A percentile compares a stretch with the other conserved stretches of the same genome.
phyloP scores from a whole-genome alignment of 1,284 basidiomycete genomes.

The Ustilago curta region DNA sequence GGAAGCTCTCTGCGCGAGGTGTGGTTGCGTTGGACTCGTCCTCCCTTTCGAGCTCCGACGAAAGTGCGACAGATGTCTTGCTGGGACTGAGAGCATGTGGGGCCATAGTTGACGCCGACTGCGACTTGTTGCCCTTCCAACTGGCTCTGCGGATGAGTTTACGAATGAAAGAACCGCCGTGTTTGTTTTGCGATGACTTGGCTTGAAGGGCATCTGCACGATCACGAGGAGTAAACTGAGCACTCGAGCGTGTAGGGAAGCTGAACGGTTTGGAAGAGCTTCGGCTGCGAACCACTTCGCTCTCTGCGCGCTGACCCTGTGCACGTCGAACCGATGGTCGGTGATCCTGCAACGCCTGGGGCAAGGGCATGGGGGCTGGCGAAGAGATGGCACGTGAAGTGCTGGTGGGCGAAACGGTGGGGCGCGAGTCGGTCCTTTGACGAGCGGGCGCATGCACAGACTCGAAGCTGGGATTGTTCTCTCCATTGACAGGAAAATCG shows the following conservation, averaged over 20 bases:
- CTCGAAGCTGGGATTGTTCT: constrained; percentile 29
- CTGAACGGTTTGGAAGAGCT: constrained; percentile 35
- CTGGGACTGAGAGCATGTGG: constrained; percentile 4
- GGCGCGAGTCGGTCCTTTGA: constrained; percentile 46
- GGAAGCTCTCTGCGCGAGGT: constrained; percentile 21
- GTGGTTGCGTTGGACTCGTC: constrained; percentile 10
- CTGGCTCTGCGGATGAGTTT: constrained; percentile 46
- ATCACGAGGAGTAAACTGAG: constrained; percentile 29
- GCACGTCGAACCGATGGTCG: constrained; percentile 37
- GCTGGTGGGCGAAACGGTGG: constrained; percentile 33
- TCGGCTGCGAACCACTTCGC: constrained; percentile 35
- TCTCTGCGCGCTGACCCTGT: constrained; percentile 45
- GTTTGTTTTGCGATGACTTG: constrained; percentile 10
- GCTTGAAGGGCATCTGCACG: constrained; percentile 17
- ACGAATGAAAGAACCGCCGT: constrained; percentile 34
- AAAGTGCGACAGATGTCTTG: constrained; percentile 23
- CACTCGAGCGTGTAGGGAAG: constrained; percentile 38
- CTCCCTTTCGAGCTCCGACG: constrained; percentile 25
- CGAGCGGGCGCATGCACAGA: constrained; percentile 25
- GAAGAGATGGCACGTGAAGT: constrained; percentile 34
- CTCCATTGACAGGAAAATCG: constrained; percentile 36
- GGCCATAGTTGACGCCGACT: constrained; percentile 28
- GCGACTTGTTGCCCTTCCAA: constrained; percentile 40
- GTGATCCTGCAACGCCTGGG: constrained; percentile 30
- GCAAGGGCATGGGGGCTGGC: constrained; percentile 40